Percentiles rank a stretch among this genome's conserved stretches.
phyloP scores from a whole-genome alignment of 2,329 filamentous ascomycete species.

The Penicillium hordei region DNA sequence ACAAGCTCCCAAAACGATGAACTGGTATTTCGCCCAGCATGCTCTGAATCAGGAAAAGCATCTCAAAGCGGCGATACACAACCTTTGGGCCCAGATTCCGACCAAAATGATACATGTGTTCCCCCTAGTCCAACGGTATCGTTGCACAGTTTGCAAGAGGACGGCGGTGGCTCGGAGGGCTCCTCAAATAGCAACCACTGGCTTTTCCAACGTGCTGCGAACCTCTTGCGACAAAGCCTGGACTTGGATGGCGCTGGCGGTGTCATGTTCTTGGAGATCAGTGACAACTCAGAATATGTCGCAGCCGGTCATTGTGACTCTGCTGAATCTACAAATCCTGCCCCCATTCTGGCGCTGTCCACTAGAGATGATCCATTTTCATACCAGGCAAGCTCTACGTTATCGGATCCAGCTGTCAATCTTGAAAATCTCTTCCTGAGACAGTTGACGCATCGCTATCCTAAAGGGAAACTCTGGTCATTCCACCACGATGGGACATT shows the following conservation, averaged over 20 bases:
- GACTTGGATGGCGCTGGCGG: constrained; percentile 15
- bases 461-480: constrained; percentile 19
- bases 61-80: neutral
- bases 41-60: neutral
- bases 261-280: constrained; percentile 14
- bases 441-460: constrained; percentile 13
- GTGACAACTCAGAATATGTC: constrained; percentile 4
- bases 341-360: constrained; percentile 13
- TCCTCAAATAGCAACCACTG: constrained; percentile 13
- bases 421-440: constrained; percentile 15
- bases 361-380: constrained; percentile 6
- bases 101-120: neutral
- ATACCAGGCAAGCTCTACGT: neutral
- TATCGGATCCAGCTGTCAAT: constrained; percentile 7
- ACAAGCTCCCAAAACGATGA: neutral
- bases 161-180: neutral
- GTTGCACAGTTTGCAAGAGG: neutral
- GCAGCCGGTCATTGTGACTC: constrained; percentile 8
- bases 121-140: neutral
- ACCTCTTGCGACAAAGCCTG: constrained; percentile 21
- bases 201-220: constrained; percentile 23
- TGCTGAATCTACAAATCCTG: constrained; percentile 1
- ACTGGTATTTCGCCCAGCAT: neutral
- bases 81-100: neutral
- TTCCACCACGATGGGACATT: constrained; percentile 17